phyloP scores from a whole-genome alignment of 345 rosid species.

The Euphorbia pulcherrima region DNA sequence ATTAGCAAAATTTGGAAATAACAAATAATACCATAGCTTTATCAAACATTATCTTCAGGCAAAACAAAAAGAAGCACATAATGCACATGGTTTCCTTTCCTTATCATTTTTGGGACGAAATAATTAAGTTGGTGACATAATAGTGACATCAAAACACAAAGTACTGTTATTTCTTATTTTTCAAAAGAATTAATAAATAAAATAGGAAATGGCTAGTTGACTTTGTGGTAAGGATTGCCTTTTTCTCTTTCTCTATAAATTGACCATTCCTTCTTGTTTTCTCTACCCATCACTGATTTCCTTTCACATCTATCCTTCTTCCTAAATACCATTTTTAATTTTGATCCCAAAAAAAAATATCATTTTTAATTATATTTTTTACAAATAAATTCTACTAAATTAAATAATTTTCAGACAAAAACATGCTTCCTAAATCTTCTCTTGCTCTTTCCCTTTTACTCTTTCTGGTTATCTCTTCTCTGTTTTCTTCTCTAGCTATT shows the following conservation, averaged over 20 bases:
- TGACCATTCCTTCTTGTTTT: not conserved
- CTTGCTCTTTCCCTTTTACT: not conserved
- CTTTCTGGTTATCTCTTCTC: conserved; percentile 24
- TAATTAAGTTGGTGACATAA: conserved; percentile 18
- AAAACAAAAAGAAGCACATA: no score
- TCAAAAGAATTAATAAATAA: conserved; percentile 7
- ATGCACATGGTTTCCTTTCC: not conserved
- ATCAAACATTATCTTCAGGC: no score
- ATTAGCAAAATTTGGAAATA: no score
- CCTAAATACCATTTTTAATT: not conserved
- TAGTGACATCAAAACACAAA: conserved; percentile 19
- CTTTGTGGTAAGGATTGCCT: conserved; percentile 15
- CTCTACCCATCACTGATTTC: not conserved
- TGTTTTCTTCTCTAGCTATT: conserved; percentile 21
- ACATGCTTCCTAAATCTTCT: conserved; percentile 12
- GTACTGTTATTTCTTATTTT: no score
- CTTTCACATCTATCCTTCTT: conserved; percentile 4
- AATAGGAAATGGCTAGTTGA: conserved; percentile 31
- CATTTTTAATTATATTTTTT: not conserved
- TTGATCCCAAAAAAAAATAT: no score
- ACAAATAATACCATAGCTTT: no score
- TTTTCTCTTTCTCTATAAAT: conserved; percentile 9
- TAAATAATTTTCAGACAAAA: not conserved
- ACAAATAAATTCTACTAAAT: not conserved
- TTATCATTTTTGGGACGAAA: not conserved